Base-by-base conservation (phyloP, 2,329 filamentous ascomycete genomes). In the Aureobasidium lini region DNA sequence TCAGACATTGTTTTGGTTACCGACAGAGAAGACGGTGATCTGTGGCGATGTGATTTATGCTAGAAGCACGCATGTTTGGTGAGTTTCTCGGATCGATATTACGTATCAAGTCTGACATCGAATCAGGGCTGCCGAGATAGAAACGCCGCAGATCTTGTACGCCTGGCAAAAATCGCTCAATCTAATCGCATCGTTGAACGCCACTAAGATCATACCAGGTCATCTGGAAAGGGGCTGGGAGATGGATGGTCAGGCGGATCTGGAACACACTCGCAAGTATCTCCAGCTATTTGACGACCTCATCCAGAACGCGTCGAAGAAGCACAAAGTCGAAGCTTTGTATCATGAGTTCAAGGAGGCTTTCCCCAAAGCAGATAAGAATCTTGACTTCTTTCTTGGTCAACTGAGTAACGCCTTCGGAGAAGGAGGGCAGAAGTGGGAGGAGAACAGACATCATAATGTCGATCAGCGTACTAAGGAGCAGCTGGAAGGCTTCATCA, bases 331-430 rank as follows among this genome's bases (percentile, higher is more conserved):
- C 3, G 60, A 67, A 5, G 70, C 71, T 13, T 60, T 72, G 15
- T 71, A 62, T 61, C 54, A 62, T n/a, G 66, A 64, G 6, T 72
- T 72, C 62, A 64, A 66, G 42, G 54, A 62, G 13, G 66, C 67
- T 6, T 71, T 72, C 44, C 68, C 68, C 8, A 57, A 67, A 36
- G 66, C 64, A 6, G 61, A 66, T 3, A 66, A 68, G 61, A 71
- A 72, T 15, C 54, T 70, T n/a, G 68, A 71, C 16, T 72, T 71
- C 64, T 72, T 72, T 60, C 29, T 72, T 16, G 69, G 68, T 5
- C 67, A 72, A 61, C 44, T 72, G 52, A 64, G 65, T 23, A 70
- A 71, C 53, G 67, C 70, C 34, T 72, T 69, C 48, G 70, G 69
- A 0, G 66, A 70, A 52, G 69, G 69, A 0, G 70, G 69, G 0